These are phyloP conservation scores for Lotus japonicus DNA, from an alignment of 306 rosid genomes.

Conservation along the genomic window DNA sequence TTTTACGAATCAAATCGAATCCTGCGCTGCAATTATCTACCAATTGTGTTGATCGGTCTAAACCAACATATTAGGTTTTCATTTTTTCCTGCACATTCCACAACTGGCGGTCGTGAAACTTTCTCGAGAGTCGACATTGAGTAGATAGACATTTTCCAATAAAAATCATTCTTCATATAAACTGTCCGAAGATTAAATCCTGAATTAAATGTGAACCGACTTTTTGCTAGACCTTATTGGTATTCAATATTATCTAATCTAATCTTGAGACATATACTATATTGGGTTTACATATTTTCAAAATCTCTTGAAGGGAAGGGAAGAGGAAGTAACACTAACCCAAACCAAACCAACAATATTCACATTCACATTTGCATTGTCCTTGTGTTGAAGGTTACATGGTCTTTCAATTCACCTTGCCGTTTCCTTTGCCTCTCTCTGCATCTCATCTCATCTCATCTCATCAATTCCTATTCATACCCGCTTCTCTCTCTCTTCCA, in stretches of 20 bases:
- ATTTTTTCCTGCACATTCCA: no score
- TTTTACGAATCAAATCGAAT: no score
- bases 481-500: background rate
- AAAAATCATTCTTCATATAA: no score
- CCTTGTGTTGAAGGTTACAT: background rate
- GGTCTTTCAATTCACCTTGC: background rate
- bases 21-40: no score
- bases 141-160: no score
- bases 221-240: no score
- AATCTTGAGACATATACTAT: background rate
- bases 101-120: no score
- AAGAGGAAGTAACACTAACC: background rate
- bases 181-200: no score
- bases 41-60: no score
- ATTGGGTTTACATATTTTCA: background rate
- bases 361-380: background rate
- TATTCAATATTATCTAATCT: background rate
- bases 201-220: no score
- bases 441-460: background rate
- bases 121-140: no score
- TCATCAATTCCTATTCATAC: slow-evolving; percentile 7
- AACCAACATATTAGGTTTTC: no score
- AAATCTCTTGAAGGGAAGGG: background rate
- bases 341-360: background rate
- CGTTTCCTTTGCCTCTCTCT: background rate